These are phyloP conservation scores for Hyparrhenia diplandra DNA, from an alignment of 176 grass and related monocot genomes.

Conservation along the genomic window DNA sequence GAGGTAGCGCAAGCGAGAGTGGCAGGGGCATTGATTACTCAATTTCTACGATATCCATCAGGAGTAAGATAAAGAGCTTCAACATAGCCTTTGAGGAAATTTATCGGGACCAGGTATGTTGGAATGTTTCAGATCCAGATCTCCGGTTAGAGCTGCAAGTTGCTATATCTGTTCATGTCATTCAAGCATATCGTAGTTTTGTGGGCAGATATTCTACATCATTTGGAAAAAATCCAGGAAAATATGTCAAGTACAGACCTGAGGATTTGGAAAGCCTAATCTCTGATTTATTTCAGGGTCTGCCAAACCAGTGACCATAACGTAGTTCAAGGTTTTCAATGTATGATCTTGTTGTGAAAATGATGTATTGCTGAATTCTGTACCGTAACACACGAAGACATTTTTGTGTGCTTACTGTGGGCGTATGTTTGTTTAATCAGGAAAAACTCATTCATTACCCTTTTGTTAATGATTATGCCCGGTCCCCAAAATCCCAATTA, in stretches of 20 bases:
- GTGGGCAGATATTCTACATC: constrained; percentile 54
- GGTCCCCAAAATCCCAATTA: too few species aligned
- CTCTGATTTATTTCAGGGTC: constrained; percentile 70
- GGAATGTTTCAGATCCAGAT: constrained; percentile 82
- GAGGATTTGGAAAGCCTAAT: constrained; percentile 80
- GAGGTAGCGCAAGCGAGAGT: constrained; percentile 6
- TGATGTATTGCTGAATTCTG: not conserved
- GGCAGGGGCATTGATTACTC: constrained; percentile 54
- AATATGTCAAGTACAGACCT: constrained; percentile 70
- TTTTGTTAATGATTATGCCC: too few species aligned
- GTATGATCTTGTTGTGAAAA: constrained; percentile 29
- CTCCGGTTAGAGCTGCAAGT: constrained; percentile 82
- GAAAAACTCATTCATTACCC: too few species aligned
- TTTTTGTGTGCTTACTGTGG: too few species aligned
- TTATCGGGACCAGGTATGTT: constrained; percentile 65
- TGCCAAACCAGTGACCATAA: constrained; percentile 46
- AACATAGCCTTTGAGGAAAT: constrained; percentile 85
- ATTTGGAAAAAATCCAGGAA: constrained; percentile 53
- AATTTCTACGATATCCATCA: constrained; percentile 64
- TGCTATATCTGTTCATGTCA: constrained; percentile 76
- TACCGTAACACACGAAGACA: not conserved
- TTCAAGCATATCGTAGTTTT: constrained; percentile 81
- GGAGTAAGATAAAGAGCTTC: constrained; percentile 86
- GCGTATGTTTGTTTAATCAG: too few species aligned
- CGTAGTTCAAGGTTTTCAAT: constrained; percentile 43